Conservation (phyloP, 1,284 basidiomycete species). For the Ceratobasidium sp. region DNA sequence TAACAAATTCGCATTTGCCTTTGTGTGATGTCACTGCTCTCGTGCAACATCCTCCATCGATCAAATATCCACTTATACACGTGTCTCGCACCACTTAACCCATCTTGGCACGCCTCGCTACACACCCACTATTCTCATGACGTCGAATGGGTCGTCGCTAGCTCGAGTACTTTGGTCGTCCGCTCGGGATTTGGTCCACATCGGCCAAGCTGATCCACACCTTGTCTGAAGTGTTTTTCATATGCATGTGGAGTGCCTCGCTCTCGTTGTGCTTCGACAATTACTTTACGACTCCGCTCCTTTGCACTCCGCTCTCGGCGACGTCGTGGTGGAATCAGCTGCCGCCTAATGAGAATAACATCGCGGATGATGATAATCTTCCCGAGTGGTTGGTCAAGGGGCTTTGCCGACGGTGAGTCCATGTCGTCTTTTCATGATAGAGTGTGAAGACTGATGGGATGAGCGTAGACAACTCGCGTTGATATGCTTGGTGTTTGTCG, state of each 20-base stretch:
- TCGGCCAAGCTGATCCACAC: slow-evolving; percentile 82
- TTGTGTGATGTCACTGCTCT: slow-evolving; percentile 3
- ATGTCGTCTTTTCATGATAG: slow-evolving; percentile 53
- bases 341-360: slow-evolving; percentile 55
- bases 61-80: neutral
- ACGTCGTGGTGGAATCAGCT: slow-evolving; percentile 76
- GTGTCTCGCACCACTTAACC: too few species aligned
- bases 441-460: slow-evolving; percentile 65
- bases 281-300: slow-evolving; percentile 85
- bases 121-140: too few species aligned
- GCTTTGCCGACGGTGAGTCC: slow-evolving; percentile 44
- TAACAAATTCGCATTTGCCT: neutral
- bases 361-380: slow-evolving; percentile 22
- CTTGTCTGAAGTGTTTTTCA: slow-evolving; percentile 83
- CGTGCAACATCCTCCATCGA: slow-evolving; percentile 6
- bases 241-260: slow-evolving; percentile 91
- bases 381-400: slow-evolving; percentile 35
- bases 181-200: slow-evolving; percentile 87
- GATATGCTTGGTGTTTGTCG: slow-evolving; percentile 76
- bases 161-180: slow-evolving; percentile 91
- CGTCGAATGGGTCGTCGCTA: slow-evolving; percentile 40
- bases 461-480: slow-evolving; percentile 69
- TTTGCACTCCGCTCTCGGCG: slow-evolving; percentile 66
- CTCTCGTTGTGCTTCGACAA: slow-evolving; percentile 89
- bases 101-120: too few species aligned